Evolutionary conservation across 768 basidiomycete species (phyloP).

Genomic region (Dacryopinax spathularia): DNA sequence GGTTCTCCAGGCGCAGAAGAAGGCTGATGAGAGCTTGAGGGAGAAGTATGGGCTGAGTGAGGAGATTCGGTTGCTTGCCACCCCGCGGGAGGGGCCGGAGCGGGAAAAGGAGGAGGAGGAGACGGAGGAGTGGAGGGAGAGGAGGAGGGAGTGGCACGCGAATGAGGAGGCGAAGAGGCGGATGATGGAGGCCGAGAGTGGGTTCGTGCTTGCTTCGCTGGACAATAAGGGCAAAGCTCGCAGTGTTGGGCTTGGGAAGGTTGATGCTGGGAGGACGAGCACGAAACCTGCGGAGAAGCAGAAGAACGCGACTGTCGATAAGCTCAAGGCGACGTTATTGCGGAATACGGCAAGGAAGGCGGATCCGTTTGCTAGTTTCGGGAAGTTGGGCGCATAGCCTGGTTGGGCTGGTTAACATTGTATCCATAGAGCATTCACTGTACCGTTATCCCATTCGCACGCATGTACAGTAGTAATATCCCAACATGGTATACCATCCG

Average conservation of each 20-base stretch:
- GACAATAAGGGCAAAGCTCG: not conserved
- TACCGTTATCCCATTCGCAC: not conserved
- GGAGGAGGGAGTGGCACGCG: conserved; percentile 33
- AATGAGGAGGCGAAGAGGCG: conserved; percentile 21
- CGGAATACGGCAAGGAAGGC: conserved; percentile 7
- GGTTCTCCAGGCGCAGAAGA: conserved; percentile 50
- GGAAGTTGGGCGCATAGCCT: not conserved
- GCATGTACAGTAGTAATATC: not conserved
- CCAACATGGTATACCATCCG: not conserved
- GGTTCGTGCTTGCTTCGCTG: conserved; percentile 5
- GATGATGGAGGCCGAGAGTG: conserved; percentile 9
- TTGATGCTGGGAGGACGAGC: not conserved
- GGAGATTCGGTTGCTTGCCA: conserved; percentile 40
- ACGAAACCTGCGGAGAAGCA: not conserved
- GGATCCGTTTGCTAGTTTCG: conserved; percentile 7
- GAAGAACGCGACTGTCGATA: not conserved
- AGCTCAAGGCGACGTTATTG: conserved; percentile 5
- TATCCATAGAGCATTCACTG: too few relatives aligned
- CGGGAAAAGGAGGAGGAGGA: conserved; percentile 54
- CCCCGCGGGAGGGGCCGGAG: conserved; percentile 23
- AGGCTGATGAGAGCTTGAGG: conserved; percentile 56
- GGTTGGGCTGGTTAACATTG: not conserved
- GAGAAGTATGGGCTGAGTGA: conserved; percentile 64
- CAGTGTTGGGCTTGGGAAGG: not conserved
- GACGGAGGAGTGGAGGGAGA: conserved; percentile 46